Base-by-base conservation (phyloP, 2,329 filamentous ascomycete species). In the Curvularia lunata region DNA sequence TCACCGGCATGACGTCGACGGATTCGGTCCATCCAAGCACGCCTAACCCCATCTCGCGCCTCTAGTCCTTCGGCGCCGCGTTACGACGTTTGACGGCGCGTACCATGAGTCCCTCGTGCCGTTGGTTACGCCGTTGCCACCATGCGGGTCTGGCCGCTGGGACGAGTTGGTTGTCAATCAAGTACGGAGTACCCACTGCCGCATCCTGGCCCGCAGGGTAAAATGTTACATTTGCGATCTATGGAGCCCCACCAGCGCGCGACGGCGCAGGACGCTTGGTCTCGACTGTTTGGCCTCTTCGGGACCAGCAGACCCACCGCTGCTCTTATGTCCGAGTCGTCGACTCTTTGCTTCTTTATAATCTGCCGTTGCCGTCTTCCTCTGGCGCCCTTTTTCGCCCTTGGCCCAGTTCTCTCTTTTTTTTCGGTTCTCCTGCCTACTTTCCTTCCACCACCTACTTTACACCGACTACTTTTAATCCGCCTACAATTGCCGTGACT, bases 131-230 rank as follows among this genome's bases (percentile, higher is more conserved):
- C 42, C 47, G 21, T 27, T 10, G 41, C 32, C 45, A 63, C 60
- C 56, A 60, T 58, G 56, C 58, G 56, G 54, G 58, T 38, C 54
- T 41, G 62, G 61, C 58, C 58, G 60, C 54, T 61, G 58, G 61
- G 28, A 27, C 25, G 25, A 27, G 41, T 2, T 32, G 50, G 32
- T 27, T 30, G 42, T 42, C 48, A 51, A 47, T 38, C 23, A 45
- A 32, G 7, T 25, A n/a, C n/a, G n/a, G 25, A 30, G 30, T 5
- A 19, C 28, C 37, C 40, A 21, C 13, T n/a, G 27, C 10, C 19
- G 38, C 32, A 28, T 23, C 18, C 25, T 34, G 56, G 42, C 19
- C 34, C 18, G 6, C 16, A 37, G n/a, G 13, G 32, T 42, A 27
- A n/a, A 19, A 43, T 43, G 23, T n/a, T 53, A 37, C 32, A 45